Evolutionary conservation across 192 early-diverging fungal genomes (phyloP).

Genomic region (Mortierella antarctica): DNA sequence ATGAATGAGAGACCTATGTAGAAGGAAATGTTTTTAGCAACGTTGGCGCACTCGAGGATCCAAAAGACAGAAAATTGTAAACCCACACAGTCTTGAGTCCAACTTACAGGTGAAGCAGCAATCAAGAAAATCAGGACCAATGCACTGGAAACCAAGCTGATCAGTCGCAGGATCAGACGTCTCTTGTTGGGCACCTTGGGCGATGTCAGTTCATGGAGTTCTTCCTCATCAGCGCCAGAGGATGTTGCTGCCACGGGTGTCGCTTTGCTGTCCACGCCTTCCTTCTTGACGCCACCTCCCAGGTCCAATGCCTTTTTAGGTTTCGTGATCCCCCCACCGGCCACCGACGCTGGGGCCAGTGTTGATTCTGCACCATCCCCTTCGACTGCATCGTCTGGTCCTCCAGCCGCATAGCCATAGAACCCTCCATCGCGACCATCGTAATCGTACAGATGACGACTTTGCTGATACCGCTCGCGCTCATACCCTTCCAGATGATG

Average conservation of each 20-base stretch:
- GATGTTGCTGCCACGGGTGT: neutral
- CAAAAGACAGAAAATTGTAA: neutral
- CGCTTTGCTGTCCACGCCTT: neutral
- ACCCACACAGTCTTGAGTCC: neutral
- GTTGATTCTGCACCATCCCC: slow-evolving; percentile 40
- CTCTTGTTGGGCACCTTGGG: slow-evolving; percentile 29
- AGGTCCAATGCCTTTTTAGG: slow-evolving; percentile 2
- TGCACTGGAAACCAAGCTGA: slow-evolving; percentile 27
- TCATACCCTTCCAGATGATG: slow-evolving; percentile 31
- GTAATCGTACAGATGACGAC: slow-evolving; percentile 14
- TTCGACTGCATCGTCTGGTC: slow-evolving; percentile 26
- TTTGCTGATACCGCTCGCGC: slow-evolving; percentile 18
- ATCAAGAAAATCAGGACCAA: slow-evolving; percentile 28
- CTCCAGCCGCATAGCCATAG: slow-evolving; percentile 29
- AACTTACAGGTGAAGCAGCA: slow-evolving; percentile 41
- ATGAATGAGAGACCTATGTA: slow-evolving; percentile 24
- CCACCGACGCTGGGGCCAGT: slow-evolving; percentile 28
- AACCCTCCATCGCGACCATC: neutral
- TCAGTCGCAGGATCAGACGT: slow-evolving; percentile 29
- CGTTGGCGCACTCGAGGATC: neutral
- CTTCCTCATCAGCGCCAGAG: slow-evolving; percentile 4
- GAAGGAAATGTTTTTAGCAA: neutral
- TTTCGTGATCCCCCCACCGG: neutral
- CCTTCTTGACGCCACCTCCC: neutral
- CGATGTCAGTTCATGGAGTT: neutral